These are phyloP conservation scores for Russula vinacea DNA, from an alignment of 768 basidiomycete species.

Conservation along the genomic window DNA sequence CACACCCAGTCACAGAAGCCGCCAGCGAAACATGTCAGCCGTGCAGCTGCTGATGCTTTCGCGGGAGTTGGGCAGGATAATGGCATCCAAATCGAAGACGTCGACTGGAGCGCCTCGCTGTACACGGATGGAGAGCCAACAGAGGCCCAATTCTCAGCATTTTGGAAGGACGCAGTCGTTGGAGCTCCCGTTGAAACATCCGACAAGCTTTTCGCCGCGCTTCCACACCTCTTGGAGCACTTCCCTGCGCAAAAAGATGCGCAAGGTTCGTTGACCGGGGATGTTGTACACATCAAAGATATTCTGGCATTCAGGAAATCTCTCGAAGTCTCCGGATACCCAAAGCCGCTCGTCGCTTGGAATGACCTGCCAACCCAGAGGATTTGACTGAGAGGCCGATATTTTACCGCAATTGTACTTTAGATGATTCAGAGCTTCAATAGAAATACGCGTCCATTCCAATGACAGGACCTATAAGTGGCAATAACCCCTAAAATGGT, in stretches of 20 bases:
- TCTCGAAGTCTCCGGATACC: constrained; percentile 51
- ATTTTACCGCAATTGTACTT: background rate
- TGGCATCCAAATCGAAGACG: constrained; percentile 49
- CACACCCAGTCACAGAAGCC: constrained; percentile 75
- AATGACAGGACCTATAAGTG: background rate
- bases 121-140: constrained; percentile 54
- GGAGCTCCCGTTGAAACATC: constrained; percentile 40
- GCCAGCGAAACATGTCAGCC: constrained; percentile 57
- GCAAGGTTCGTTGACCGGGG: constrained; percentile 44
- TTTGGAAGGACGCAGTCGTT: constrained; percentile 52
- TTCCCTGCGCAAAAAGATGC: constrained; percentile 56
- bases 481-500: background rate
- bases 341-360: constrained; percentile 72
- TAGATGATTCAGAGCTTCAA: background rate
- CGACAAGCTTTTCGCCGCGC: constrained; percentile 47
- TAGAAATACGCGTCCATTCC: background rate
- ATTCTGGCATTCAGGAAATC: constrained; percentile 60
- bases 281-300: constrained; percentile 64
- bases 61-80: constrained; percentile 49
- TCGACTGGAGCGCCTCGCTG: constrained; percentile 50
- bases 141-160: constrained; percentile 55
- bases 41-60: constrained; percentile 61
- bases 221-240: constrained; percentile 56
- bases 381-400: constrained; percentile 39
- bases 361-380: constrained; percentile 64